Conservation (phyloP, 495 filamentous ascomycete genomes). For the Evansstolkia leycettana region DNA sequence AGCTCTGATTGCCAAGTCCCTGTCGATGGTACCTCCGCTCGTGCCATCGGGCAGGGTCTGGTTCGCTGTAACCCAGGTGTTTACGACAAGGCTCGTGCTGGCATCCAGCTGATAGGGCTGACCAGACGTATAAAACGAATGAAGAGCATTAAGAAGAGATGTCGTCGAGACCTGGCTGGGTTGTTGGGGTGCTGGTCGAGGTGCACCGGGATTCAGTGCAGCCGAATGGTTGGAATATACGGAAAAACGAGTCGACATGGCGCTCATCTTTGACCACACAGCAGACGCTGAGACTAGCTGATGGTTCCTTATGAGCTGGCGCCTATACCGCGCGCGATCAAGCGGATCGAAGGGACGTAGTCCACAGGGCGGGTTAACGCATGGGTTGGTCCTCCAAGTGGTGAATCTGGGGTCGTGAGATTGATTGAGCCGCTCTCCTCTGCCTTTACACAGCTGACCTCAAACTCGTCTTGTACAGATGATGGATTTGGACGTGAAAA, state of each 20-base stretch:
- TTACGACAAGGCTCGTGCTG: constrained; percentile 87
- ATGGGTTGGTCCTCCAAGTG: background rate
- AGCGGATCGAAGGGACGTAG: background rate
- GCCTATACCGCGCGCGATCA: background rate
- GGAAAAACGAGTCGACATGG: constrained; percentile 75
- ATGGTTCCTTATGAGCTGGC: too few species aligned
- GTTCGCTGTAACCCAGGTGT: constrained; percentile 80
- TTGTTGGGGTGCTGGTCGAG: constrained; percentile 50
- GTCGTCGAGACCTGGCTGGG: constrained; percentile 80
- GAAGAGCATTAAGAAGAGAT: constrained; percentile 79
- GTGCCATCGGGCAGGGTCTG: constrained; percentile 52
- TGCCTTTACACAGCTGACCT: constrained; percentile 1
- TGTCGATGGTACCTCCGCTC: constrained; percentile 66
- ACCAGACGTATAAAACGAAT: constrained; percentile 73
- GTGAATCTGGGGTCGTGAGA: too few species aligned
- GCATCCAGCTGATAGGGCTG: constrained; percentile 77
- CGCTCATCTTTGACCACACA: background rate
- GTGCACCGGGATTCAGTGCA: constrained; percentile 34
- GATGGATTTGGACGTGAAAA: background rate
- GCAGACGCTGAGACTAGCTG: background rate
- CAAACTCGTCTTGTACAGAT: constrained; percentile 1
- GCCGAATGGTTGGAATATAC: constrained; percentile 71
- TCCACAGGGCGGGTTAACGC: background rate
- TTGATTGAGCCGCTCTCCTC: constrained; percentile 1
- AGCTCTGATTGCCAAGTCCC: constrained; percentile 63